Percentiles rank a stretch among this genome's conserved stretches.
phyloP scores from a whole-genome alignment of 1,284 basidiomycete species.

The Quambalaria eucalypti region DNA sequence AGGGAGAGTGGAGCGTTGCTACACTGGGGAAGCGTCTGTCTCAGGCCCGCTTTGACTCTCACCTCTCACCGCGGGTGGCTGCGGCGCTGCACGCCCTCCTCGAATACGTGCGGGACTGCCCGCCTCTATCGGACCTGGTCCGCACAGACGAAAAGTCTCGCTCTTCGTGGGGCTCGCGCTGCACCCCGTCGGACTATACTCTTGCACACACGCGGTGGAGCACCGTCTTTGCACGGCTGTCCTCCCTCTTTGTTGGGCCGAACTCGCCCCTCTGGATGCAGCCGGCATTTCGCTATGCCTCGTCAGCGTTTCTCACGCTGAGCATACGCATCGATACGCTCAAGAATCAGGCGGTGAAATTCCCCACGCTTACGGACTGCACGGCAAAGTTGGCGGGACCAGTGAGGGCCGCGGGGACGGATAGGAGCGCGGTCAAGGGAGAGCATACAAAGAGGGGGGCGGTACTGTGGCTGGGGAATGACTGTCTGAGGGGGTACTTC shows the following conservation, averaged over 20 bases:
- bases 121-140: neutral
- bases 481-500: slow-evolving; percentile 45
- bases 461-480: slow-evolving; percentile 40
- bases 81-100: neutral
- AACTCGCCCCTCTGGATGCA: neutral
- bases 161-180: neutral
- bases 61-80: neutral
- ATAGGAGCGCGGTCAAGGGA: slow-evolving; percentile 28
- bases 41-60: neutral
- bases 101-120: neutral
- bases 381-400: slow-evolving; percentile 39
- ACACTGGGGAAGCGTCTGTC: neutral
- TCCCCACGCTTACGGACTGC: slow-evolving; percentile 25
- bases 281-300: neutral
- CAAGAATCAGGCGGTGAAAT: neutral
- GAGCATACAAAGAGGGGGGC: slow-evolving; percentile 37
- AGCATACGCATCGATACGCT: neutral
- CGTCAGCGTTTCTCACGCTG: neutral
- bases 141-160: neutral
- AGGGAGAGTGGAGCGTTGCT: neutral
- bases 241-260: neutral
- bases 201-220: neutral
- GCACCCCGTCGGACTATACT: too few species aligned
- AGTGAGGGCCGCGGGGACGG: slow-evolving; percentile 41
- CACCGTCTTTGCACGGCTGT: neutral